These are phyloP conservation scores for Calonectria honghensis DNA, from an alignment of 2,329 filamentous ascomycete species.

Conservation along the genomic window DNA sequence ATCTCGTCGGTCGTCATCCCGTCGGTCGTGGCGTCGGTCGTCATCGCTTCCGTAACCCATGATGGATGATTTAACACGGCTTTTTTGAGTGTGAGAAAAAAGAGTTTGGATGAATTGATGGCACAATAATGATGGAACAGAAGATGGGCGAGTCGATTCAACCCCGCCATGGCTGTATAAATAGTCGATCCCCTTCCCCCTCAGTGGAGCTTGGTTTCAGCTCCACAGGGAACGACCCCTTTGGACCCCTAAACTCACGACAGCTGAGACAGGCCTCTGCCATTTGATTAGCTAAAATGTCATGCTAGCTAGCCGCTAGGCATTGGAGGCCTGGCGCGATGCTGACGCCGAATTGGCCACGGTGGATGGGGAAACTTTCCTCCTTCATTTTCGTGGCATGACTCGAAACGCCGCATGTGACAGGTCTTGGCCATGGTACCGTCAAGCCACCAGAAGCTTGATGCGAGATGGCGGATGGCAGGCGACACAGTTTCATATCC, in stretches of 20 bases:
- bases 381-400: neutral
- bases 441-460: neutral
- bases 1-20: slow-evolving; percentile 6
- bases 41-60: slow-evolving; percentile 21
- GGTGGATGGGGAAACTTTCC: neutral
- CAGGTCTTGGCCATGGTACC: neutral
- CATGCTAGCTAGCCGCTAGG: slow-evolving; percentile 1
- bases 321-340: neutral
- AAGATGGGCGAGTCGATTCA: neutral
- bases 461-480: no score
- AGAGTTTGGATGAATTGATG: neutral
- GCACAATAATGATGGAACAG: neutral
- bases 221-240: slow-evolving; percentile 10
- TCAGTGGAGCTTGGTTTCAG: slow-evolving; percentile 19
- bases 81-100: neutral
- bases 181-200: slow-evolving; percentile 20
- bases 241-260: slow-evolving; percentile 14
- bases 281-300: slow-evolving; percentile 6
- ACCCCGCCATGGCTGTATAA: slow-evolving; percentile 17
- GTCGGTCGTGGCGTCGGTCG: slow-evolving; percentile 2
- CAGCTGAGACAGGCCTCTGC: neutral
- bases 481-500: neutral
- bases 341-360: slow-evolving; percentile 7
- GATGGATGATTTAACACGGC: neutral
- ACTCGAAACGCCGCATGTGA: slow-evolving; percentile 17